Base-by-base conservation (phyloP, 257 asterid species). In the Ballota nigra region DNA sequence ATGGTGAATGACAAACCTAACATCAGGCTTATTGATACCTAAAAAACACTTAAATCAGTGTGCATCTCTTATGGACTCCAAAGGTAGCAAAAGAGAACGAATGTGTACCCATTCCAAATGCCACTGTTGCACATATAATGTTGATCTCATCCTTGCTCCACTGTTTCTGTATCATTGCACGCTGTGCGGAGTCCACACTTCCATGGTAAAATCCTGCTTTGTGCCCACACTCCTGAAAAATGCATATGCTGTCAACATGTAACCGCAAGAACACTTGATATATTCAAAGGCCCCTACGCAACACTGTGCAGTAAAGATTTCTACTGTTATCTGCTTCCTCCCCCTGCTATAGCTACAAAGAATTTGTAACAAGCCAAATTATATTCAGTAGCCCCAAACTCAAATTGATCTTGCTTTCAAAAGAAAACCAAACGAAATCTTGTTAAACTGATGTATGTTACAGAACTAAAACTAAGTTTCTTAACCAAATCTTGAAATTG, bases 21-120 rank as follows among this genome's bases (percentile, higher is more conserved):
- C 99, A 83, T 95, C 97, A 22, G 99, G 99, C 86, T 95, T 95
- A 78, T 95, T 95, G 87, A 95, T 95, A 81, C 98, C 99, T 95
- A 83, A 60, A 80, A 15, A 79, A 7, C 51, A 53, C 36, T 65
- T 11, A 16, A 22, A 79, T 83, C 61, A 85, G 85, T 34, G 69
- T 34, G 61, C 4, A 43, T 13, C 16, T 40, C n/a, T 47, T 53
- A 74, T 26, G 67, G 49, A 69, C 73, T 56, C 71, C 49, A 80
- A 66, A 75, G 67, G 53, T 67, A 75, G 70, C 41, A 66, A 55
- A 61, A 45, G 33, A 78, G 68, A 70, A 57, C 58, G 69, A 41
- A 77, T 66, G 12, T 65, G 45, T 83, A 92, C 99, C 98, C 97
- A 89, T 95, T 72, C 99, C 99, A 76, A 95, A 95, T 56, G 98